Evolutionary conservation across 371 early-diverging fungal genomes (phyloP), one percentile per base, ranked within the genome.

Genomic region (Rhizopus microsporus): DNA sequence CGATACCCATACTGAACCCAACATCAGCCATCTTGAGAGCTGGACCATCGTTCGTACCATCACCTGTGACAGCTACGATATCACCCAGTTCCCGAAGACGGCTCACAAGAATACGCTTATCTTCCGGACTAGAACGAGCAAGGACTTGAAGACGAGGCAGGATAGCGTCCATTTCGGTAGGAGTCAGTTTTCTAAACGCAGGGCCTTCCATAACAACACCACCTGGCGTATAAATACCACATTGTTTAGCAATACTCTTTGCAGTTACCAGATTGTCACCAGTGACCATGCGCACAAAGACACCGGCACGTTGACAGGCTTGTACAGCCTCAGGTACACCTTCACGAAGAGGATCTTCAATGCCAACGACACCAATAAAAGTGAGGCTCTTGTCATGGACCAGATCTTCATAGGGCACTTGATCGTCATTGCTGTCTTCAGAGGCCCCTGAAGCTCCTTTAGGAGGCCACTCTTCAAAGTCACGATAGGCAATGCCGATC

Each of bases 251-350:
- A 49, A 89, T 85, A 13, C 78, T 71, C 56, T 74, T 72, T 13
- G 89, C 88, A 16, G 85, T 88, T n/a, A 75, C 57, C 45, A 87
- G 45, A 57, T 86, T 84, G 65, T 89, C 89, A 51, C 89, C 89
- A 30, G 89, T 89, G 7, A 91, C 88, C 90, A 91, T 92, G 10
- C 87, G 81, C 33, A 91, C 86, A 57, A 77, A 63, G n/a, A 91
- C 85, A 49, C 91, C 90, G 35, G 91, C 92, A 17, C 72, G 65
- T 59, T 82, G 76, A 57, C 85, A 87, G n/a, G 62, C 62, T 32
- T 58, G 34, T 13, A 88, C 84, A 32, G 86, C 83, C 43, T 87
- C 83, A n/a, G 71, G 58, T 6, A 89, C 87, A 57, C 83, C 83
- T 13, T 68, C 67, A 53, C 89, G 74, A 4, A 88, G 68, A 12